Percentiles rank a stretch among this genome's conserved stretches.
Evolutionary conservation across 2,329 filamentous ascomycete species (phyloP).

Genomic region (Daldinia sp.): DNA sequence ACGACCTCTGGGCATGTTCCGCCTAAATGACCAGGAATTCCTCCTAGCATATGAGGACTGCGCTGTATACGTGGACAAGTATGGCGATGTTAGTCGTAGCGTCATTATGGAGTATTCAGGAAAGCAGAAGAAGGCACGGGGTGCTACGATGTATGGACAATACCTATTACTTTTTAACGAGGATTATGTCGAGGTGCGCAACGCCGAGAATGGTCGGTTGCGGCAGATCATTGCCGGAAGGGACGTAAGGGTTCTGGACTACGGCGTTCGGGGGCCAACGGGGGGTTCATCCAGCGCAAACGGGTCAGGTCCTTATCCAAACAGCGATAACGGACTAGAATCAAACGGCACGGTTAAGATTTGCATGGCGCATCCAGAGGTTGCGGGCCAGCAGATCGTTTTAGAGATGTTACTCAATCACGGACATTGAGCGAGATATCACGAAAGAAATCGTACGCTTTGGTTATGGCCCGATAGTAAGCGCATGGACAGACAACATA

Average conservation of each 20-base stretch:
- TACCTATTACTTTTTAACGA: conserved; percentile 94
- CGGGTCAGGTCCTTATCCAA: conserved; percentile 45
- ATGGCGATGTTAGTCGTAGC: conserved; percentile 91
- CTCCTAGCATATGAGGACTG: conserved; percentile 94
- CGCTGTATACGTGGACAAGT: conserved; percentile 97
- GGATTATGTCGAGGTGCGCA: conserved; percentile 96
- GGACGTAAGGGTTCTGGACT: conserved; percentile 90
- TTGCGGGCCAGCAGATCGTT: conserved; percentile 84
- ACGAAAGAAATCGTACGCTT: conserved; percentile 15
- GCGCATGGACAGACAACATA: not conserved
- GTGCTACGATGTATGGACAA: conserved; percentile 87
- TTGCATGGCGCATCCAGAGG: conserved; percentile 91
- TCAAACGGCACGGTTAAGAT: conserved; percentile 87
- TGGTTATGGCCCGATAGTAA: conserved; percentile 4
- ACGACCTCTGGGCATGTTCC: conserved; percentile 93
- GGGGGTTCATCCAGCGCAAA: conserved; percentile 53
- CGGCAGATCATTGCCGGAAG: conserved; percentile 93
- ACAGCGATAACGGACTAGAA: conserved; percentile 52
- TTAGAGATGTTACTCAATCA: conserved; percentile 93
- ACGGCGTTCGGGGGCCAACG: conserved; percentile 73
- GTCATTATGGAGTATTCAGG: conserved; percentile 99
- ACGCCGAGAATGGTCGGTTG: conserved; percentile 92
- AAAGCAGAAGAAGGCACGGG: conserved; percentile 77
- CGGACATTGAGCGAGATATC: conserved; percentile 64
- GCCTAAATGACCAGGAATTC: conserved; percentile 90